Evolutionary conservation across 2,329 filamentous ascomycete genomes (phyloP).

Genomic region (Fusarium armeniacum): DNA sequence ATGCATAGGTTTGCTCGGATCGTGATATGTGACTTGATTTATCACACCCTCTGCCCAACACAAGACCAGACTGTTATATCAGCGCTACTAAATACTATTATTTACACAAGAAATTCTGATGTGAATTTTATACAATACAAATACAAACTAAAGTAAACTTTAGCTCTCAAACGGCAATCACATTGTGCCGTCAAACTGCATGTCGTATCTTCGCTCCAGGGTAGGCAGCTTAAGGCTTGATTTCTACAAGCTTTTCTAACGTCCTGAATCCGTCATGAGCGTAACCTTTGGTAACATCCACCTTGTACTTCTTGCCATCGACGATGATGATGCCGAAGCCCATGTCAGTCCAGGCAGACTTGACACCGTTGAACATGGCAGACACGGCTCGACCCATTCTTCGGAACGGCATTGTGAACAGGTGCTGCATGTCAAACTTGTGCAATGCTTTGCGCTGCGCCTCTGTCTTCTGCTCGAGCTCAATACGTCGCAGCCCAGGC

Average conservation of each 20-base stretch:
- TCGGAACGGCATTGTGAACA: constrained; percentile 71
- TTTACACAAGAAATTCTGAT: constrained; percentile 1
- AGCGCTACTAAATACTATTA: not conserved
- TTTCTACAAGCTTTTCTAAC: constrained; percentile 67
- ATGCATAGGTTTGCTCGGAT: constrained; percentile 7
- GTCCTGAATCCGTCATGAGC: constrained; percentile 71
- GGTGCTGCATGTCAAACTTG: constrained; percentile 67
- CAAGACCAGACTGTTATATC: not conserved
- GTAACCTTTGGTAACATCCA: constrained; percentile 70
- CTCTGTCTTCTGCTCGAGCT: constrained; percentile 56
- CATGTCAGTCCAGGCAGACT: constrained; percentile 67
- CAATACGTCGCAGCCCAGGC: constrained; percentile 53
- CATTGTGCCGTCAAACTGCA: not conserved
- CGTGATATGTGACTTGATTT: constrained; percentile 5
- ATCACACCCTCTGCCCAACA: not conserved
- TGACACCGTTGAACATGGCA: constrained; percentile 61
- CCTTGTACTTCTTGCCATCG: constrained; percentile 65
- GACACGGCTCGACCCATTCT: constrained; percentile 60
- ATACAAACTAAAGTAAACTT: constrained; percentile 38
- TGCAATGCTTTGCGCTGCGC: constrained; percentile 56
- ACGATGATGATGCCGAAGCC: constrained; percentile 68
- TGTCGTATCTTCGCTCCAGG: not conserved
- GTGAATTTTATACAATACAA: constrained; percentile 37
- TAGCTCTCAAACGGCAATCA: constrained; percentile 1
- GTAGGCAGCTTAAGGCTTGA: constrained; percentile 37